These are phyloP conservation scores for Lentinula raphanica DNA, from an alignment of 768 basidiomycete species.

Conservation along the genomic window DNA sequence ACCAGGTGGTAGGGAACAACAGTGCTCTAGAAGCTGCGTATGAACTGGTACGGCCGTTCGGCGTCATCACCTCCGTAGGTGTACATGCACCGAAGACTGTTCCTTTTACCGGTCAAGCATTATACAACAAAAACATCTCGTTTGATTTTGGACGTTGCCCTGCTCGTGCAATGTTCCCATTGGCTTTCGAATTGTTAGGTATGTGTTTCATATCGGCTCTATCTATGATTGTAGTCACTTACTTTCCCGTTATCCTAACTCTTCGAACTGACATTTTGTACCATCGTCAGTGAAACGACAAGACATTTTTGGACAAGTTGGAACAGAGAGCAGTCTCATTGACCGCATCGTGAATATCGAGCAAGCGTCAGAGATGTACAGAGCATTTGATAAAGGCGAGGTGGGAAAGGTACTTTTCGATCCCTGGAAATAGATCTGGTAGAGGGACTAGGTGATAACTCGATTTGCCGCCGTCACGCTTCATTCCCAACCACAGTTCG, in stretches of 20 bases:
- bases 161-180: constrained; percentile 70
- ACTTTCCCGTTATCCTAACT: neutral
- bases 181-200: constrained; percentile 63
- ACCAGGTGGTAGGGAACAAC: constrained; percentile 65
- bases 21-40: constrained; percentile 61
- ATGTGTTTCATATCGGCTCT: constrained; percentile 11
- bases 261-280: neutral
- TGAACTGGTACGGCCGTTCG: constrained; percentile 70
- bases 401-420: constrained; percentile 77
- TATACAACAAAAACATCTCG: constrained; percentile 76
- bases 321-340: constrained; percentile 55
- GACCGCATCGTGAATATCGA: constrained; percentile 61
- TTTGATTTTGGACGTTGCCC: constrained; percentile 81
- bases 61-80: constrained; percentile 70
- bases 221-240: too few species aligned
- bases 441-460: neutral
- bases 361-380: constrained; percentile 54
- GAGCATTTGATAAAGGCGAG: constrained; percentile 63
- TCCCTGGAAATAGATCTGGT: constrained; percentile 47
- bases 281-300: constrained; percentile 47
- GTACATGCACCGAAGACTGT: constrained; percentile 54
- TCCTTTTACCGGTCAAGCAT: constrained; percentile 50
- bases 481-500: too few species aligned
- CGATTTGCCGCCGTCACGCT: too few species aligned
- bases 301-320: constrained; percentile 72